Evolutionary conservation across 1,284 basidiomycete genomes (phyloP), one percentile per base, ranked within the genome.

Genomic region (Ustilago cynodontis): DNA sequence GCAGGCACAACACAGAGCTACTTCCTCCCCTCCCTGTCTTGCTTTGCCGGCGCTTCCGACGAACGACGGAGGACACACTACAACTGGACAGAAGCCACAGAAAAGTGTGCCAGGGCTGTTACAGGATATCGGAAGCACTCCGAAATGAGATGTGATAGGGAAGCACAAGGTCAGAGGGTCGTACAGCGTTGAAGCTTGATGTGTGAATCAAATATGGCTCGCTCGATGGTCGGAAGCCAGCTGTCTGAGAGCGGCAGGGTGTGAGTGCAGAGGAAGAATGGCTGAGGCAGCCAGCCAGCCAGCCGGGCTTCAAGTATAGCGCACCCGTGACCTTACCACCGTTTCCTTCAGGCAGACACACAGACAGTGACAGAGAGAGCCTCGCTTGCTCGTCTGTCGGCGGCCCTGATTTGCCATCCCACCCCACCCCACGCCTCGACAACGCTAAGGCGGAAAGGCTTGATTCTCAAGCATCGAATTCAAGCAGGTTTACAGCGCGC

Each of bases 191-290:
- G 26, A 33, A 10, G 10, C 14, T 5, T 6, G 31, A 6, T 20
- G 43, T 45, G n/a, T 22, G 43, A 45, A 20, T n/a, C 56, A 58
- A n/a, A 49, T 41, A 58, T 49, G 45, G 50, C 65, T 56, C 65
- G 54, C 65, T 56, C 65, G 54, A 67, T 60, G 59, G 33, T 67
- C 59, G 65, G 59, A 60, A 47, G 22, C n/a, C n/a, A n/a, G n/a
- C 28, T 26, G 47, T 56, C 45, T 53, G 65, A 66, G 24, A 2
- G 43, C 43, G 18, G 43, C 43, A 45, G 8, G 14, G 9, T 37
- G 7, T 8, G 14, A 11, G 3, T 37, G 35, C 35, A 37, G 35
- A 37, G 35, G 35, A 14, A 37, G 35, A 37, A 13, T 13, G 7
- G 9, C 35, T 37, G 35, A 37, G 7, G 35, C 7, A 16, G 35